Percentiles rank a stretch among this genome's conserved stretches.
Evolutionary conservation across 345 rosid genomes (phyloP).

Genomic region (Gossypium anomalum): DNA sequence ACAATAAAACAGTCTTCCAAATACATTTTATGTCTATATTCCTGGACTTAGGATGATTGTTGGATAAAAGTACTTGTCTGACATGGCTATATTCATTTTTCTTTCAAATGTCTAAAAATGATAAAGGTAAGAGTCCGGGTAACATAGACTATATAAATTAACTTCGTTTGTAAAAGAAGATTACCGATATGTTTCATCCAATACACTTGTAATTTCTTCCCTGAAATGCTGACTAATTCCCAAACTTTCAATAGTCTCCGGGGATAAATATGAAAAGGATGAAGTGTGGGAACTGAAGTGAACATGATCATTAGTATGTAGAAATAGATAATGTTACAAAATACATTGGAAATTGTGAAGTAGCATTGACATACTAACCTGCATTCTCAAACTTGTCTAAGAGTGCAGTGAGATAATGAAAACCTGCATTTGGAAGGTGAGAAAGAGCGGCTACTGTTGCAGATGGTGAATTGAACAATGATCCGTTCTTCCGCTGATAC

Average conservation of each 20-base stretch:
- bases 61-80: neutral
- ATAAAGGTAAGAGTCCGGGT: neutral
- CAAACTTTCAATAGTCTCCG: conserved; percentile 60
- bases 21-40: neutral
- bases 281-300: conserved; percentile 68
- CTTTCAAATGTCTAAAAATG: neutral
- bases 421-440: conserved; percentile 43
- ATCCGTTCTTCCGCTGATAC: conserved; percentile 73
- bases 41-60: neutral
- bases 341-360: neutral
- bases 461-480: conserved; percentile 85
- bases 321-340: neutral
- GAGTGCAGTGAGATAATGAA: conserved; percentile 49
- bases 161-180: neutral
- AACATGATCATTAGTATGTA: conserved; percentile 15
- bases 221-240: conserved; percentile 61
- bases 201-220: conserved; percentile 42
- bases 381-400: conserved; percentile 61
- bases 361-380: conserved; percentile 30
- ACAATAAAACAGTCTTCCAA: neutral
- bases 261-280: conserved; percentile 50
- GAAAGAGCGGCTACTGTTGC: conserved; percentile 73
- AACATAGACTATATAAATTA: neutral
- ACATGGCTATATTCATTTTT: neutral
- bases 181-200: conserved; percentile 72